A percentile compares a stretch with the other conserved stretches of the same genome.
These are phyloP conservation scores for Skeletonema tropicum DNA, from an alignment of 108 stramenopile species.

Conservation along the genomic window DNA sequence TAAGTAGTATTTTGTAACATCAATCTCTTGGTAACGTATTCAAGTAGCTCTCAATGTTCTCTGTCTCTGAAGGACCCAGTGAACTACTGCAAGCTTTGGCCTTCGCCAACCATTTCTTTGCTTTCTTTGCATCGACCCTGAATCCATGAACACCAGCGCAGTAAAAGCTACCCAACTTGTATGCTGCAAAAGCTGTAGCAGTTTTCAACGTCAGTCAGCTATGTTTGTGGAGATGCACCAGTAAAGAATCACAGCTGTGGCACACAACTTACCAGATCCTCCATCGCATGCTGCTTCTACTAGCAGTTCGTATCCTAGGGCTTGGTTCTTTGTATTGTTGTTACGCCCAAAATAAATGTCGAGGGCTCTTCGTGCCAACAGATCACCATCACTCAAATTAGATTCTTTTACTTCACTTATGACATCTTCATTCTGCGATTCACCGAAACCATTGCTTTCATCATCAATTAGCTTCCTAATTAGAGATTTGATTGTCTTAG, in stretches of 20 bases:
- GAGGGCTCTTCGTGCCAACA: constrained; percentile 14
- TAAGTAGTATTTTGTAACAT: neutral
- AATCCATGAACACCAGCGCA: constrained; percentile 19
- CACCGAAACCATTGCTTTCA: constrained; percentile 11
- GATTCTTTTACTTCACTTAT: constrained; percentile 15
- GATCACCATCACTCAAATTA: constrained; percentile 14
- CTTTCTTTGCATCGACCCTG: constrained; percentile 9
- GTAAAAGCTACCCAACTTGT: constrained; percentile 20
- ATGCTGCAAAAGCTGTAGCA: constrained; percentile 15
- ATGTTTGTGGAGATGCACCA: neutral
- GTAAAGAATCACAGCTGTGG: neutral
- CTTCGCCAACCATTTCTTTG: constrained; percentile 8
- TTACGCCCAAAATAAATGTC: constrained; percentile 17
- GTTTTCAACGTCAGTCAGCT: neutral
- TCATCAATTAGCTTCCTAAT: constrained; percentile 2
- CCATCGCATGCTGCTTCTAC: constrained; percentile 20
- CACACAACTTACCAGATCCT: constrained; percentile 19
- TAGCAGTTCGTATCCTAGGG: constrained; percentile 12
- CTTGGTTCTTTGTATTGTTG: constrained; percentile 13
- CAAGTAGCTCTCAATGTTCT: constrained; percentile 17
- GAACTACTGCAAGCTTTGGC: constrained; percentile 10
- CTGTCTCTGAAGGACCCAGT: neutral
- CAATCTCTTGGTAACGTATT: neutral
- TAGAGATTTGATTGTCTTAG: constrained; percentile 16
- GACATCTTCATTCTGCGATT: constrained; percentile 9